Conservation (phyloP, 768 basidiomycete genomes). For the Psilocybe subaeruginosa region DNA sequence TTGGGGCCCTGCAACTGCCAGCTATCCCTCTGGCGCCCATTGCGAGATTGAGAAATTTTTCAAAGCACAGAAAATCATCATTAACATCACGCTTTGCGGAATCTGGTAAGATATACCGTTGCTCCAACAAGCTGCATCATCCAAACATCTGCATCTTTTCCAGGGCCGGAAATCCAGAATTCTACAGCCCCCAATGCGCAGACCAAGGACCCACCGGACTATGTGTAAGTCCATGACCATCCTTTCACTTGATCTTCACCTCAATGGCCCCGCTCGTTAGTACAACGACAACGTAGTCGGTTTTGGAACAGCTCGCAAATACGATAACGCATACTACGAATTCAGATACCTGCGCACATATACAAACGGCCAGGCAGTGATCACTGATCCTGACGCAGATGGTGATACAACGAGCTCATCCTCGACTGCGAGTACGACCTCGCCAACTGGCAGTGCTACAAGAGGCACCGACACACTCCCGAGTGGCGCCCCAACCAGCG, state of each 20-base stretch:
- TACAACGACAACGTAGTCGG: constrained; percentile 43
- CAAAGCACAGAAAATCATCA: constrained; percentile 47
- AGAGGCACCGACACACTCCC: neutral
- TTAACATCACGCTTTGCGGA: constrained; percentile 61
- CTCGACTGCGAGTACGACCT: neutral
- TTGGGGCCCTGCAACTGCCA: constrained; percentile 47
- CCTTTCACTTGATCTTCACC: neutral
- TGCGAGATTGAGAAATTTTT: constrained; percentile 48
- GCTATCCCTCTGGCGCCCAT: constrained; percentile 35
- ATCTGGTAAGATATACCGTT: constrained; percentile 31
- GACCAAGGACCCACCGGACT: constrained; percentile 32
- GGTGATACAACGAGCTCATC: neutral
- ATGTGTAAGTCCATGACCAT: constrained; percentile 32
- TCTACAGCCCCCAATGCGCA: constrained; percentile 46
- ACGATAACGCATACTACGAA: constrained; percentile 58
- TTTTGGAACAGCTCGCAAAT: constrained; percentile 46
- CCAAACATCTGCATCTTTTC: neutral
- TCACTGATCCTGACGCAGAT: neutral
- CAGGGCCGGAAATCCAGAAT: constrained; percentile 45
- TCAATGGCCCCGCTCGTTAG: constrained; percentile 9
- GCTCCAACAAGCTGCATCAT: neutral
- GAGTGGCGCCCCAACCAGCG: neutral
- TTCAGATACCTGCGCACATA: constrained; percentile 63
- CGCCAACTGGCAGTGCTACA: neutral
- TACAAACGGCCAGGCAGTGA: constrained; percentile 20